Evolutionary conservation across 1,284 basidiomycete species (phyloP).

Genomic region (Ceratobasidium sp.): DNA sequence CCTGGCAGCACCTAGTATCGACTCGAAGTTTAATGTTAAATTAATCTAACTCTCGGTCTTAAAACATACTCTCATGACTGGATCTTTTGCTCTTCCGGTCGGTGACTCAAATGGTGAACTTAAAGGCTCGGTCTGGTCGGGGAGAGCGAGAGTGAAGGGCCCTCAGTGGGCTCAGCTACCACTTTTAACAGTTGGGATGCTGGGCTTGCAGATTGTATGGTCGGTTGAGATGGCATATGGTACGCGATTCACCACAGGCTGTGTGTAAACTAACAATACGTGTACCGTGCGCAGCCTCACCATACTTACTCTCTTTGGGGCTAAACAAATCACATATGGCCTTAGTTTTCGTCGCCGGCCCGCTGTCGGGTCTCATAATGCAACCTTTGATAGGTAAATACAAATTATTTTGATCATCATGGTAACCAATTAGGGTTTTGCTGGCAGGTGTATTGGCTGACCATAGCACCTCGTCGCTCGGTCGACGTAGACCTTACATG

Average conservation of each 20-base stretch:
- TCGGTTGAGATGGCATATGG: slow-evolving; percentile 93
- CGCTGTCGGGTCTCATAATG: slow-evolving; percentile 89
- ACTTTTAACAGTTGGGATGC: slow-evolving; percentile 77
- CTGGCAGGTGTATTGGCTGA: slow-evolving; percentile 81
- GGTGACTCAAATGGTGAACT: slow-evolving; percentile 58
- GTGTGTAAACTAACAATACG: slow-evolving; percentile 11
- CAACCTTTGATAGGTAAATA: slow-evolving; percentile 84
- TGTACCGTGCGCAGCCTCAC: slow-evolving; percentile 66
- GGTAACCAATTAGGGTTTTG: neutral
- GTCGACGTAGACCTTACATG: slow-evolving; percentile 90
- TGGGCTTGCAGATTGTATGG: slow-evolving; percentile 90
- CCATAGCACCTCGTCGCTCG: slow-evolving; percentile 85
- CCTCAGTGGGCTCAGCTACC: slow-evolving; percentile 76
- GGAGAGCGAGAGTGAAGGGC: slow-evolving; percentile 69
- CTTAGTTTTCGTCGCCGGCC: slow-evolving; percentile 95
- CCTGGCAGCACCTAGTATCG: neutral
- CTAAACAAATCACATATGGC: slow-evolving; percentile 89
- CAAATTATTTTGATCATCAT: too few relatives aligned
- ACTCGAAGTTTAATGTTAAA: slow-evolving; percentile 50
- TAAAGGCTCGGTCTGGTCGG: slow-evolving; percentile 64
- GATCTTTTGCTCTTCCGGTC: slow-evolving; percentile 61
- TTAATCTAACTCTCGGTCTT: neutral
- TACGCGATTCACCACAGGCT: slow-evolving; percentile 56
- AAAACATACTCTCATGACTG: slow-evolving; percentile 60
- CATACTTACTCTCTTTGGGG: slow-evolving; percentile 91